Conservation (phyloP, 2,329 filamentous ascomycete genomes). For the Paraconiothyrium brasiliense region DNA sequence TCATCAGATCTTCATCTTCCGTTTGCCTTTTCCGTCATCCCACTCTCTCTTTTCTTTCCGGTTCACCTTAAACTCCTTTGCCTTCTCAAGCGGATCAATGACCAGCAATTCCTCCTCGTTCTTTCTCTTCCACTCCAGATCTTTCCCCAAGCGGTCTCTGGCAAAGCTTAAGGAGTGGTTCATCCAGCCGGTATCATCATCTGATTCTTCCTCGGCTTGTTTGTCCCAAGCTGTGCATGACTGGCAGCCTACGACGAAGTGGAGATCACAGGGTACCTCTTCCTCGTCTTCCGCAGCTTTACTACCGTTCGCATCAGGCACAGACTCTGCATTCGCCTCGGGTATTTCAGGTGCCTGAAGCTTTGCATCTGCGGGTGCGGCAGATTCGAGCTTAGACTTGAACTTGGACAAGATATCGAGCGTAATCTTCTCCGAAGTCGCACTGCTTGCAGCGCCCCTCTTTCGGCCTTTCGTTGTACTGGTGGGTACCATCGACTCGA, state of each 20-base stretch:
- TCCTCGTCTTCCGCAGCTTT: constrained; percentile 39
- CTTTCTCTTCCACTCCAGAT: constrained; percentile 88
- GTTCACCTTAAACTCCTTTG: constrained; percentile 72
- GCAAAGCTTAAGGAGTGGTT: constrained; percentile 84
- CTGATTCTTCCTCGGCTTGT: constrained; percentile 68
- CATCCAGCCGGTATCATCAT: constrained; percentile 78
- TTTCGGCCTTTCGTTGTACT: constrained; percentile 77
- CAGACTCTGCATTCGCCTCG: constrained; percentile 36
- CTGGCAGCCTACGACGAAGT: constrained; percentile 95
- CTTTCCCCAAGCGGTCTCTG: constrained; percentile 89
- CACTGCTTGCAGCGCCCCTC: constrained; percentile 69
- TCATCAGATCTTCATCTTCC: constrained; percentile 28
- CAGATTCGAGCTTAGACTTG: constrained; percentile 72
- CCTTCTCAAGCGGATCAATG: constrained; percentile 89
- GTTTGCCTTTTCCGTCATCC: constrained; percentile 37
- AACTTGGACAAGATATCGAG: constrained; percentile 81
- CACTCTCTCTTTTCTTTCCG: constrained; percentile 56
- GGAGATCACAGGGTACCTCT: constrained; percentile 80
- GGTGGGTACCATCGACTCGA: constrained; percentile 78
- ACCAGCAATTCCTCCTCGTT: constrained; percentile 91
- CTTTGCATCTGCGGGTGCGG: constrained; percentile 43
- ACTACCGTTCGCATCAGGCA: constrained; percentile 23
- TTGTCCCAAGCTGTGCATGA: constrained; percentile 89
- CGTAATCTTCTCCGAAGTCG: constrained; percentile 59
- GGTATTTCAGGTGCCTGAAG: constrained; percentile 39